phyloP scores from a whole-genome alignment of 768 basidiomycete genomes.

The Rhodosporidiobolus odoratus region DNA sequence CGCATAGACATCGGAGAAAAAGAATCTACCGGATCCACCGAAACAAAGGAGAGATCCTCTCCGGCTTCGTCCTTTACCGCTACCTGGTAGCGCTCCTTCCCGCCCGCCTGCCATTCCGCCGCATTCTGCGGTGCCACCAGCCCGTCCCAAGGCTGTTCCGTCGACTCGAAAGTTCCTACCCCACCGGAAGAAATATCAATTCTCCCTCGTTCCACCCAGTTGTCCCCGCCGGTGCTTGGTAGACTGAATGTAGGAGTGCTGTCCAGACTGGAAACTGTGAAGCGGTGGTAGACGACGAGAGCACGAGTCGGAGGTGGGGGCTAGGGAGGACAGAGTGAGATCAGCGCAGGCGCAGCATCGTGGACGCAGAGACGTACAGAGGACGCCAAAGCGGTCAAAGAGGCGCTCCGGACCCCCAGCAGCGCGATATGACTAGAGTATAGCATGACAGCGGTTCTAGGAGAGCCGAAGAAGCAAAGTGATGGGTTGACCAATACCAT shows the following conservation, averaged over 20 bases:
- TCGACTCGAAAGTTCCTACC: not conserved
- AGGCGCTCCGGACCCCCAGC: too few relatives aligned
- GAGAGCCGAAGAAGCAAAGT: too few relatives aligned
- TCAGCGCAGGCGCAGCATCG: not conserved
- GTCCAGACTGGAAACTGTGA: not conserved
- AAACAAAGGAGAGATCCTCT: not conserved
- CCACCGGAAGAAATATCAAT: not conserved
- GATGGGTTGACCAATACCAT: too few relatives aligned
- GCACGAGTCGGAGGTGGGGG: not conserved
- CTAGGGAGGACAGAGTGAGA: not conserved
- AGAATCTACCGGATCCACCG: constrained; percentile 13
- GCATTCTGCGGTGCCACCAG: not conserved
- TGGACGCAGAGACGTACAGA: not conserved
- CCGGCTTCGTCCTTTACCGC: not conserved
- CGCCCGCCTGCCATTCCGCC: not conserved
- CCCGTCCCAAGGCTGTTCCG: not conserved
- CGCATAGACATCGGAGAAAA: not conserved
- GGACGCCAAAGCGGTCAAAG: too few relatives aligned
- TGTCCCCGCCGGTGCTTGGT: not conserved
- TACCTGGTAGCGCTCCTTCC: constrained; percentile 1
- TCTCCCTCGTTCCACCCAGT: not conserved
- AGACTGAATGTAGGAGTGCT: not conserved
- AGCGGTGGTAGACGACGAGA: constrained; percentile 3
- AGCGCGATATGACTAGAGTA: too few relatives aligned
- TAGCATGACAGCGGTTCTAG: too few relatives aligned